Evolutionary conservation across 805 yeast genomes (phyloP).

Genomic region (Zygotorulaspora sp.): DNA sequence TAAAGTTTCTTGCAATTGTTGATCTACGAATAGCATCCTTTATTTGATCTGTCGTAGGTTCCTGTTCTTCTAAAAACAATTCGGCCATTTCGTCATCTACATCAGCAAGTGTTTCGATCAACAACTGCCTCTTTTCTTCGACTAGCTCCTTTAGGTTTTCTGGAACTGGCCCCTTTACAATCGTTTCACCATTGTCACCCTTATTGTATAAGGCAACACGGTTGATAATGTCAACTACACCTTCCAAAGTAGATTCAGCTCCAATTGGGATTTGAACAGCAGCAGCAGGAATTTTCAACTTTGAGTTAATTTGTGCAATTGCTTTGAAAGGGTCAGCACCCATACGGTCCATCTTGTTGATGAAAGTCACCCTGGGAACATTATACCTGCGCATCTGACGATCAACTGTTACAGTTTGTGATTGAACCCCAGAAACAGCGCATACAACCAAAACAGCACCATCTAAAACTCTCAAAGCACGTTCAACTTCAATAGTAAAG

Average conservation of each 20-base stretch:
- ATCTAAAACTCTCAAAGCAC: constrained; percentile 95
- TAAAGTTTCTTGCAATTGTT: constrained; percentile 90
- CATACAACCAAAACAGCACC: constrained; percentile 98
- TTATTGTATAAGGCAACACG: constrained; percentile 84
- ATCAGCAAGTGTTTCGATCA: constrained; percentile 94
- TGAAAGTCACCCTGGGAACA: constrained; percentile 92
- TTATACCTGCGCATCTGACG: constrained; percentile 98
- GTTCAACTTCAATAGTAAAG: constrained; percentile 96
- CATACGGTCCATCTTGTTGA: constrained; percentile 99
- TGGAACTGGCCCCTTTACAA: constrained; percentile 68
- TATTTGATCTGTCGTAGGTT: constrained; percentile 79
- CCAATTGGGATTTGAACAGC: constrained; percentile 99
- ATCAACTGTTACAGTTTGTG: constrained; percentile 97
- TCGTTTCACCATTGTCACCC: constrained; percentile 82
- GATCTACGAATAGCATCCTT: constrained; percentile 88
- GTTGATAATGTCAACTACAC: constrained; percentile 88
- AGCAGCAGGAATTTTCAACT: constrained; percentile 91
- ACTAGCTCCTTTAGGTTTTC: constrained; percentile 74
- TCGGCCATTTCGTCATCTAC: constrained; percentile 98
- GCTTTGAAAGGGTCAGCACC: constrained; percentile 97
- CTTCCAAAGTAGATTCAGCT: constrained; percentile 74
- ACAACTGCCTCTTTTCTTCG: constrained; percentile 78
- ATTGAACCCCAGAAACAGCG: constrained; percentile 97
- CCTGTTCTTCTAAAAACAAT: constrained; percentile 81
- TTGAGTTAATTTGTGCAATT: constrained; percentile 81